A percentile compares a stretch with the other conserved stretches of the same genome.
These are phyloP conservation scores for Mallotus nudiflorus DNA, from an alignment of 345 rosid species.

Conservation along the genomic window DNA sequence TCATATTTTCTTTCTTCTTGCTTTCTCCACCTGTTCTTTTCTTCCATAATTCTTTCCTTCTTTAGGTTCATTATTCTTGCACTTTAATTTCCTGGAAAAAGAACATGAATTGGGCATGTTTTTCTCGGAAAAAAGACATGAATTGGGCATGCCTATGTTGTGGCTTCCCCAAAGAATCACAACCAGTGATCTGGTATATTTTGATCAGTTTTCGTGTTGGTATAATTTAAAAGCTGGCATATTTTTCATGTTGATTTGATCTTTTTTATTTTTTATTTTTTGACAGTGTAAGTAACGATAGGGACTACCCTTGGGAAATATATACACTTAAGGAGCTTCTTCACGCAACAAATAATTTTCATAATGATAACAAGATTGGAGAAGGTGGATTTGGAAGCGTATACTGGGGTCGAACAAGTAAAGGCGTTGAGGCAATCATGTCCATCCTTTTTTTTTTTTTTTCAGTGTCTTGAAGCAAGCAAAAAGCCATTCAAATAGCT, in stretches of 20 bases:
- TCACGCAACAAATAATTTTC: constrained; percentile 64
- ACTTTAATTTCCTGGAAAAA: too few relatives aligned
- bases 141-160: constrained; percentile 31
- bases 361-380: constrained; percentile 64
- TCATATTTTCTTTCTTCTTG: constrained; percentile 10
- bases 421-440: constrained; percentile 55
- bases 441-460: background rate
- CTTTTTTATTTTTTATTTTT: background rate
- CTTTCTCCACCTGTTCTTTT: constrained; percentile 4
- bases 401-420: constrained; percentile 65
- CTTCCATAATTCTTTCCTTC: background rate
- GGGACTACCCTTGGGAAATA: constrained; percentile 58
- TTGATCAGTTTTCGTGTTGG: too few relatives aligned
- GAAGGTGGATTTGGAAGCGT: constrained; percentile 76
- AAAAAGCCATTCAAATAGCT: background rate
- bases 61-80: too few relatives aligned
- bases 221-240: too few relatives aligned
- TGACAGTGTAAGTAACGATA: constrained; percentile 23
- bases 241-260: too few relatives aligned
- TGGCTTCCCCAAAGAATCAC: constrained; percentile 1
- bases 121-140: constrained; percentile 24
- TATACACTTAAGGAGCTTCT: constrained; percentile 58
- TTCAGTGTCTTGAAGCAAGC: background rate
- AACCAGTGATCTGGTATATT: constrained; percentile 33
- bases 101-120: too few relatives aligned